These are phyloP conservation scores for Phyllostachys edulis DNA, from an alignment of 176 grass and related monocot genomes.

Conservation along the genomic window DNA sequence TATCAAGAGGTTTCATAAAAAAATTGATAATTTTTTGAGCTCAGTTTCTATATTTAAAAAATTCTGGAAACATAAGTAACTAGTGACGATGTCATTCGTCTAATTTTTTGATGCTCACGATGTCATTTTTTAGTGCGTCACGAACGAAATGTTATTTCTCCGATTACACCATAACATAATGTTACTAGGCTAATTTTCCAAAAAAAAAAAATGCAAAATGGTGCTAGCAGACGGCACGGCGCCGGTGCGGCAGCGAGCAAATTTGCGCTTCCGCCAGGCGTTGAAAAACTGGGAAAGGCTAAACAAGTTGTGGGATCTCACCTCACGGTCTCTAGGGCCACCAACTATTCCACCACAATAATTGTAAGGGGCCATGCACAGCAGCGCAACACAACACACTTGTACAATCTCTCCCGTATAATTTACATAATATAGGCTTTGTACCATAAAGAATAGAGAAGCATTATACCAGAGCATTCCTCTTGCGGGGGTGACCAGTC, in stretches of 20 bases:
- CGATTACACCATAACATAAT: too few species aligned
- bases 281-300: background rate
- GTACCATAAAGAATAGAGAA: conserved; percentile 48
- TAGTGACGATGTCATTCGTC: too few species aligned
- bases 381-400: conserved; percentile 15
- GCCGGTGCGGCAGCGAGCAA: background rate
- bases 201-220: background rate
- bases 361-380: conserved; percentile 31
- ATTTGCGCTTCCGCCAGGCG: background rate
- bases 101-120: too few species aligned
- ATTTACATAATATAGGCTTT: conserved; percentile 39
- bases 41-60: too few species aligned
- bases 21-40: too few species aligned
- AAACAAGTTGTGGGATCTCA: conserved; percentile 15
- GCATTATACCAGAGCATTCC: conserved; percentile 45
- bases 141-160: too few species aligned
- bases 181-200: too few species aligned
- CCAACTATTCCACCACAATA: conserved; percentile 44
- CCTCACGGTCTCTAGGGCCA: conserved; percentile 9
- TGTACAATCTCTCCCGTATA: conserved; percentile 28
- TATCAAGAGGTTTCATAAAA: too few species aligned
- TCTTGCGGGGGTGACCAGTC: conserved; percentile 39
- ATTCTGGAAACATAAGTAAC: too few species aligned
- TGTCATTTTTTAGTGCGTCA: too few species aligned
- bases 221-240: background rate